Evolutionary conservation across 108 stramenopile genomes (phyloP), one percentile per base, ranked within the genome.

Genomic region (Cyclostephanos invisitatus): DNA sequence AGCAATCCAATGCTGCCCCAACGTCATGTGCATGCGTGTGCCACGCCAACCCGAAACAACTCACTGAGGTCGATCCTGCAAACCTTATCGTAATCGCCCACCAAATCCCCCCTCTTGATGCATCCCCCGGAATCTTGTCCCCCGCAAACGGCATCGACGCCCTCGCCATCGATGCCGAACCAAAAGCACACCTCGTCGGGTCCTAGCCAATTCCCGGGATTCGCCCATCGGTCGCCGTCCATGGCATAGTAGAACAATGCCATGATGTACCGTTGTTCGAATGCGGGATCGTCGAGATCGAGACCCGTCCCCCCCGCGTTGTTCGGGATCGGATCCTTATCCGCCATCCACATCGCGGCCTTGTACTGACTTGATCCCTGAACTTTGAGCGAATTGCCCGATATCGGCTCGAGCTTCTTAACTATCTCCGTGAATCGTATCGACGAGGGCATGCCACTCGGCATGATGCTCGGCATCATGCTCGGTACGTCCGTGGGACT

Each of bases 221-320:
- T 35, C 0, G 36, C 57, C 84, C 84, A 85, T 17, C 48, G 40
- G 0, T 29, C 36, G 42, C 84, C 84, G 62, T 80, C 81, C 69
- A 82, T 68, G n/a, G 84, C 84, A 53, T 67, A 82, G 28, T 80
- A 85, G 62, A 85, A 77, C 50, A 80, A 47, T 1, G 68, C 85
- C 75, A 81, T 50, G 22, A 70, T 63, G 49, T 85, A 85, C 15
- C 85, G 78, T 28, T 85, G 82, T 0, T 55, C 71, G 59, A 85
- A 85, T 44, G 71, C 77, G 35, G 76, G 37, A 77, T 77, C 57
- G 3, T 65, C 37, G 29, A 65, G 35, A 9, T 64, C 56, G 48
- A 79, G 25, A 21, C 47, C 18, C 15, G 44, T 46, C 11, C 44
- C 44, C 0, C 44, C 44, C 14, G 15, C 14, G 0, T 46, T 46